Evolutionary conservation across 805 yeast species (phyloP), one percentile per base, ranked within the genome.

Genomic region (Metschnikowia santaceciliae): DNA sequence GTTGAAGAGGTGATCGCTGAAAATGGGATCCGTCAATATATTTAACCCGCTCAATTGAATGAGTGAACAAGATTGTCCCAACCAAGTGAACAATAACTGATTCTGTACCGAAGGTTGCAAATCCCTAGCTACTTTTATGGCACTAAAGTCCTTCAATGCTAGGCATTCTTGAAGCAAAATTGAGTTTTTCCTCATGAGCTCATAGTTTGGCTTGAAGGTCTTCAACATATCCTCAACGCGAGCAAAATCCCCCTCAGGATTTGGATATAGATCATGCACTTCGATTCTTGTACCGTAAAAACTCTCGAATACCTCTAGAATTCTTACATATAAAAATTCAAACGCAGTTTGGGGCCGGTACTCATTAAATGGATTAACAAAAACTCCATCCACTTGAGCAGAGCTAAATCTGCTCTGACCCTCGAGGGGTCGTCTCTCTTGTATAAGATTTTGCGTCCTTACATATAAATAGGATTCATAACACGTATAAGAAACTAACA

Each of bases 291-390:
- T 67, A 1, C 75, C 77, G 54, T 71, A 72, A 33, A 74, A 56
- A 50, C 74, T 82, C 57, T 86, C 88, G 58, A 86, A 77, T 3
- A 89, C 63, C 64, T 90, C 97, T 50, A 82, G 65, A 3, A 90
- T 53, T 19, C 97, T 73, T 58, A 91, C 86, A 40, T 80, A 73
- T 30, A 88, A 71, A 67, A 91, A 92, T 68, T 92, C 97, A 63
- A 87, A 87, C 7, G 89, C 75, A 0, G 97, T 90, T 67, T 91
- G 97, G 6, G 90, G 86, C 47, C 97, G 76, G 64, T 92, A 92
- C 63, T 92, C 97, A 15, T 78, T 78, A 64, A 92, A 92, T 2
- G 98, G 98, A 61, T 92, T 92, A 52, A 89, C 94, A 69, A 81
- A 92, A 58, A 90, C 74, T 8, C 97, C 97, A 17, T 79, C 78